Conservation (phyloP, 208 protist genomes). For the Crithidia acanthocephali region DNA sequence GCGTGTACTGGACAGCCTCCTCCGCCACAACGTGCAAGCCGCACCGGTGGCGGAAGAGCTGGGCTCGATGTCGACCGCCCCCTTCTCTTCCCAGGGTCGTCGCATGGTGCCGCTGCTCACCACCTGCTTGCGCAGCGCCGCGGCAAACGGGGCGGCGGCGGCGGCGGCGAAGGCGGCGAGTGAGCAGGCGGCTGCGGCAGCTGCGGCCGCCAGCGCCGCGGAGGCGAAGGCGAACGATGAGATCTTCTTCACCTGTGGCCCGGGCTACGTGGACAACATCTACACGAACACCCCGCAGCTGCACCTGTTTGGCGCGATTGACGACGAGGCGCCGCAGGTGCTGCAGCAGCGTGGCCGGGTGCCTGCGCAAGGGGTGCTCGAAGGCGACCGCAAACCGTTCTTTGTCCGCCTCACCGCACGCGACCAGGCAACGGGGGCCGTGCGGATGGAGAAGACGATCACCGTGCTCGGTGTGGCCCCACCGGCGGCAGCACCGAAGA, state of each 20-base stretch:
- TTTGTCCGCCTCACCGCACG: conserved; percentile 65
- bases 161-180: conserved; percentile 15
- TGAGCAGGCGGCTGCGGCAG: conserved; percentile 8
- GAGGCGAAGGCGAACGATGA: conserved; percentile 26
- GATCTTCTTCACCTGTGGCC: conserved; percentile 68
- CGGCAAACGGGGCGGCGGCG: conserved; percentile 22
- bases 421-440: conserved; percentile 46
- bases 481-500: background rate
- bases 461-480: conserved; percentile 50
- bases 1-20: conserved; percentile 66
- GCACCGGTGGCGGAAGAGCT: conserved; percentile 55
- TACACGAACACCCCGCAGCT: conserved; percentile 58
- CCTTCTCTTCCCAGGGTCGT: conserved; percentile 48
- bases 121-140: conserved; percentile 46
- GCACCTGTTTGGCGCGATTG: conserved; percentile 55
- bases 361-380: conserved; percentile 35
- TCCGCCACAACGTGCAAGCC: conserved; percentile 54
- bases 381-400: conserved; percentile 41
- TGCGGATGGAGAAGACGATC: conserved; percentile 45
- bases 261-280: conserved; percentile 68
- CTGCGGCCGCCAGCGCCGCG: background rate
- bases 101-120: conserved; percentile 61
- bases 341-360: conserved; percentile 72
- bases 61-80: conserved; percentile 14
- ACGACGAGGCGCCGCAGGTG: conserved; percentile 50